Base-by-base conservation (phyloP, 345 rosid species). In the Limnanthes douglasii region DNA sequence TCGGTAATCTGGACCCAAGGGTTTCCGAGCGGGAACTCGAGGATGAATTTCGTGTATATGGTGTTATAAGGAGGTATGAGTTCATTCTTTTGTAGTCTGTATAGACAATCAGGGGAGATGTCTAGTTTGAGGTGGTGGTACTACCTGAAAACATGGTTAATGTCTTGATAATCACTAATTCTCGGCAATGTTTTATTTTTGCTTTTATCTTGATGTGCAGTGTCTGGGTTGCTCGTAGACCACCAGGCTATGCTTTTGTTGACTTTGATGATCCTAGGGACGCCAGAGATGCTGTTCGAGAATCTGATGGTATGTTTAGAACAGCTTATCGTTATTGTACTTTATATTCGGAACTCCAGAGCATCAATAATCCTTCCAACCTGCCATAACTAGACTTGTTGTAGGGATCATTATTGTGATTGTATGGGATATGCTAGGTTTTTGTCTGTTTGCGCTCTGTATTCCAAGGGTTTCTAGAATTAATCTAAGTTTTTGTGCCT, bases 171-270 rank as follows among this genome's bases (percentile, higher is more conserved):
- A n/a, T n/a, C n/a, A n/a, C n/a, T n/a, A 1, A n/a, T 7, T 16
- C 20, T 31, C 15, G 35, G 8, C 15, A 13, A 3, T 0, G 31
- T 11, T 31, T 9, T 38, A 16, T 37, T 20, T 14, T 50, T 7
- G 24, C 6, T 28, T 15, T n/a, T 2, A 5, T 2, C 8, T 37
- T 8, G 21, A 5, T 45, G 32, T 66, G 42, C 54, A 83, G 95
- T 65, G 95, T 83, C 4, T 83, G 95, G 95, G 95, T 78, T 65
- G 92, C 95, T 18, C 72, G 95, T n/a, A 70, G 86, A 51, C 95
- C 95, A 8, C 95, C 95, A 0, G 95, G 95, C n/a, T 83, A 83
- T 46, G 95, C 83, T 43, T 83, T 83, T 49, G 48, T 83, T 5
- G 95, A 83, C 46, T 83, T 83, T 29, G 92, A 83, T 40, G 92